These are phyloP conservation scores for Rhypophila decipiens DNA, from an alignment of 495 filamentous ascomycete genomes.

Conservation along the genomic window DNA sequence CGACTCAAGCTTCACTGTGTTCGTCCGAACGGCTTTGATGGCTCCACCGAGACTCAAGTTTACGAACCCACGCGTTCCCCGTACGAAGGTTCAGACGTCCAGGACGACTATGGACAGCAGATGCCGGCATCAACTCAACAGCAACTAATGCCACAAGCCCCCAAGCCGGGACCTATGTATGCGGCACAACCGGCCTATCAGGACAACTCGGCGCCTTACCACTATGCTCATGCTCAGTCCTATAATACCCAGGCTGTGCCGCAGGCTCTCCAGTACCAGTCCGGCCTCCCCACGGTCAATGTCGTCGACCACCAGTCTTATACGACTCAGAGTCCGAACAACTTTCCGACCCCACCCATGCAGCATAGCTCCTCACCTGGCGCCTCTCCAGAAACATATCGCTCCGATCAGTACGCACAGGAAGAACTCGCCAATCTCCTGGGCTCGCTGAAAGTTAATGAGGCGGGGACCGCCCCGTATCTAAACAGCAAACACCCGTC, in stretches of 20 bases:
- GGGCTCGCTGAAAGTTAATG: constrained; percentile 81
- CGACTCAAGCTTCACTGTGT: constrained; percentile 90
- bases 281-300: constrained; percentile 37
- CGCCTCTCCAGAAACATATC: constrained; percentile 43
- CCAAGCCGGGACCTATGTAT: constrained; percentile 33
- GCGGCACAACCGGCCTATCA: constrained; percentile 32
- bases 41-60: constrained; percentile 45
- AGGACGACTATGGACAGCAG: constrained; percentile 53
- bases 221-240: constrained; percentile 37
- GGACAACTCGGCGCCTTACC: constrained; percentile 37
- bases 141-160: constrained; percentile 24
- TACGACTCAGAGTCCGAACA: constrained; percentile 26
- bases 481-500: constrained; percentile 66
- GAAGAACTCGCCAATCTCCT: constrained; percentile 72
- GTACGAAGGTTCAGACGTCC: constrained; percentile 36
- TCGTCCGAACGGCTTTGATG: constrained; percentile 85
- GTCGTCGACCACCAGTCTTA: constrained; percentile 49
- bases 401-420: constrained; percentile 59
- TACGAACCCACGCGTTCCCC: constrained; percentile 42
- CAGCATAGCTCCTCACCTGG: constrained; percentile 41
- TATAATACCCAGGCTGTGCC: constrained; percentile 35
- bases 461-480: constrained; percentile 81
- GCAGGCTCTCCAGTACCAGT: constrained; percentile 43
- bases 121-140: constrained; percentile 39
- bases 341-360: constrained; percentile 51